Conservation (phyloP, 2,329 filamentous ascomycete genomes). For the Ceratocystiopsis brevicomis region DNA sequence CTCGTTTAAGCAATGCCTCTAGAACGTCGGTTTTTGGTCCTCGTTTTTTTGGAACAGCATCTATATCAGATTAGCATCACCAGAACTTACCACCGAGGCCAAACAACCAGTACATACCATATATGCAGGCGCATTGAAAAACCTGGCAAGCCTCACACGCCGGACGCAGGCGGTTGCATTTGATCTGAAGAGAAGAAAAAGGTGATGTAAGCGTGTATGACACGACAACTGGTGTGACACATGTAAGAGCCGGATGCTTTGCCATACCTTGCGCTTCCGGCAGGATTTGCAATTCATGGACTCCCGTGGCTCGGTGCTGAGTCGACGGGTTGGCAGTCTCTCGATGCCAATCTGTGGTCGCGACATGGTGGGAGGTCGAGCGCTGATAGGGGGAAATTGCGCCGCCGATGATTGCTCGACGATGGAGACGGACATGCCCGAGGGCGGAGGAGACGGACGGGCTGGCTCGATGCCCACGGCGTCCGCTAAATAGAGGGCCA, state of each 20-base stretch:
- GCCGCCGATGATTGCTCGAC: slow-evolving; percentile 24
- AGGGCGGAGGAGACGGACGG: slow-evolving; percentile 1
- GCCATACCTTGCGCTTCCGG: slow-evolving; percentile 66
- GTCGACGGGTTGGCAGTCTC: slow-evolving; percentile 50
- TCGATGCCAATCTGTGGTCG: slow-evolving; percentile 68
- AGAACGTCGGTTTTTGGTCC: slow-evolving; percentile 81
- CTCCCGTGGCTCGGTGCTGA: slow-evolving; percentile 61
- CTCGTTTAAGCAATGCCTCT: slow-evolving; percentile 65
- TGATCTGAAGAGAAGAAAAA: slow-evolving; percentile 43
- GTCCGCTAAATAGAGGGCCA: too few relatives aligned
- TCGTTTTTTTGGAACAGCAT: slow-evolving; percentile 76
- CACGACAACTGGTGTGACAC: not conserved
- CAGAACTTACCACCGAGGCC: too few relatives aligned
- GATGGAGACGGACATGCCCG: slow-evolving; percentile 21
- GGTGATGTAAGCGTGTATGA: not conserved
- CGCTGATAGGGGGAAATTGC: slow-evolving; percentile 17
- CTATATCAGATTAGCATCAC: slow-evolving; percentile 21
- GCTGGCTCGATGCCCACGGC: too few relatives aligned
- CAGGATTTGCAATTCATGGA: slow-evolving; percentile 95
- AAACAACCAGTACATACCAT: slow-evolving; percentile 38
- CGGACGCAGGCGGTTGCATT: slow-evolving; percentile 71
- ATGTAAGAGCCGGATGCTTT: too few relatives aligned
- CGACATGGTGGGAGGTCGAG: slow-evolving; percentile 39
- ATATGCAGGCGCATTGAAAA: slow-evolving; percentile 74
- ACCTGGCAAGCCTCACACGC: slow-evolving; percentile 79